Evolutionary conservation across 1,139 yeast species (phyloP).

Genomic region (Starmera stellimalicola): DNA sequence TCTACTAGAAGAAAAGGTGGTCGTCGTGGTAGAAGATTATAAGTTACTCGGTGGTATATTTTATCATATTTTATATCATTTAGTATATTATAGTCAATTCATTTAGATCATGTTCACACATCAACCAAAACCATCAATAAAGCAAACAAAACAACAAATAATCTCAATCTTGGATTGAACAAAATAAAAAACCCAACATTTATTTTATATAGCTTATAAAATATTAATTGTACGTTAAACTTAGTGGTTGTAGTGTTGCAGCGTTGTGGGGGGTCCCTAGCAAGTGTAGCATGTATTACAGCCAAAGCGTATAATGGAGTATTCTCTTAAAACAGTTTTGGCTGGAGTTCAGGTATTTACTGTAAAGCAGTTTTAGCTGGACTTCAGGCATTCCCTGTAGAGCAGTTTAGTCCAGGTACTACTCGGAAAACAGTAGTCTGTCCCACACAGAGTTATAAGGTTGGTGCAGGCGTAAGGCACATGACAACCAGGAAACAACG

Average conservation of each 20-base stretch:
- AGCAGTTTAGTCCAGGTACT: too few relatives aligned
- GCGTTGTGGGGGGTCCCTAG: too few relatives aligned
- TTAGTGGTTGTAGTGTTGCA: neutral
- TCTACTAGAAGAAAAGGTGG: conserved; percentile 99
- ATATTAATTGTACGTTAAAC: conserved; percentile 20
- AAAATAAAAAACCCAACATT: neutral
- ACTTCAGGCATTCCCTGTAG: too few relatives aligned
- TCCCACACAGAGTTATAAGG: too few relatives aligned
- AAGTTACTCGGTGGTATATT: conserved; percentile 24
- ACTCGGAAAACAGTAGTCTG: too few relatives aligned
- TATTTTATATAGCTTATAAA: neutral
- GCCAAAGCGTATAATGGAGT: too few relatives aligned
- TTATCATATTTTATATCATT: neutral
- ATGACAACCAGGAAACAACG: too few relatives aligned
- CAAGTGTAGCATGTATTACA: too few relatives aligned
- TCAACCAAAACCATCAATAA: conserved; percentile 2
- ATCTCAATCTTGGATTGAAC: neutral
- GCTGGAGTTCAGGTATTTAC: neutral
- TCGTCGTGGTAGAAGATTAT: conserved; percentile 99
- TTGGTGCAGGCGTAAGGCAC: too few relatives aligned
- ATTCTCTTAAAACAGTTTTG: neutral
- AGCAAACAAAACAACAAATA: too few relatives aligned
- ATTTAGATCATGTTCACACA: conserved; percentile 2
- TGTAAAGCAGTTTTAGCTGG: too few relatives aligned
- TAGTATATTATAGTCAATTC: conserved; percentile 4